Conservation (phyloP, 2,329 filamentous ascomycete species). For the Trichophyton verrucosum region DNA sequence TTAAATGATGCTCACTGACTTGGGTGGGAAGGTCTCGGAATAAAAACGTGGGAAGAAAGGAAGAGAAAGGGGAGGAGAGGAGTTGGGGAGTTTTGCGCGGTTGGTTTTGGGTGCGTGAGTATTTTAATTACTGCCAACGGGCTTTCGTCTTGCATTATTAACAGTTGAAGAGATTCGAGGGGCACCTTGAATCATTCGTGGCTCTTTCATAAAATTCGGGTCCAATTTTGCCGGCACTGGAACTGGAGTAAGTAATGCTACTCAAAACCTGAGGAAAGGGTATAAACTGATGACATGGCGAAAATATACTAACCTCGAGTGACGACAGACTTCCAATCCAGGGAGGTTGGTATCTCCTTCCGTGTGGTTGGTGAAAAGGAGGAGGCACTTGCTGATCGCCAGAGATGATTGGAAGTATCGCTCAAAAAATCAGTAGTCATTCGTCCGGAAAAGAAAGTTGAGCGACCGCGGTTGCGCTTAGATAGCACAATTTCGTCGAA, state of each 20-base stretch:
- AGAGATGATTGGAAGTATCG: slow-evolving; percentile 51
- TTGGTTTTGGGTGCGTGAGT: slow-evolving; percentile 6
- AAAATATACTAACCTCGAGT: slow-evolving; percentile 33
- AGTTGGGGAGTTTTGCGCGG: neutral
- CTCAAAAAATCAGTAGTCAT: slow-evolving; percentile 45
- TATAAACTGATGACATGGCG: neutral
- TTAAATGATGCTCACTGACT: neutral
- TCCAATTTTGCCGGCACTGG: slow-evolving; percentile 73
- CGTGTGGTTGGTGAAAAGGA: slow-evolving; percentile 44
- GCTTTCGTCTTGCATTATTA: slow-evolving; percentile 32
- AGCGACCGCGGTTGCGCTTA: slow-evolving; percentile 50
- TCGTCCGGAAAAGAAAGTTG: slow-evolving; percentile 42
- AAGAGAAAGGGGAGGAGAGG: neutral
- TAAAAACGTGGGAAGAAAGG: neutral
- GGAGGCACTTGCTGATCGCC: slow-evolving; percentile 49
- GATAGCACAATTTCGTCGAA: slow-evolving; percentile 55
- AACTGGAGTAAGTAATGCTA: slow-evolving; percentile 32
- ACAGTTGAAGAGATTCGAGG: slow-evolving; percentile 45
- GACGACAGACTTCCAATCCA: slow-evolving; percentile 42
- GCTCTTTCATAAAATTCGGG: slow-evolving; percentile 77
- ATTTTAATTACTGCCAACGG: slow-evolving; percentile 32
- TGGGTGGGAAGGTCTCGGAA: neutral
- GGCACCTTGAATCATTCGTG: slow-evolving; percentile 77
- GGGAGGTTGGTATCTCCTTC: slow-evolving; percentile 29
- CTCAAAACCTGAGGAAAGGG: slow-evolving; percentile 25